These are phyloP conservation scores for Rugonectria rugulosa DNA, from an alignment of 2,329 filamentous ascomycete species.

Conservation along the genomic window DNA sequence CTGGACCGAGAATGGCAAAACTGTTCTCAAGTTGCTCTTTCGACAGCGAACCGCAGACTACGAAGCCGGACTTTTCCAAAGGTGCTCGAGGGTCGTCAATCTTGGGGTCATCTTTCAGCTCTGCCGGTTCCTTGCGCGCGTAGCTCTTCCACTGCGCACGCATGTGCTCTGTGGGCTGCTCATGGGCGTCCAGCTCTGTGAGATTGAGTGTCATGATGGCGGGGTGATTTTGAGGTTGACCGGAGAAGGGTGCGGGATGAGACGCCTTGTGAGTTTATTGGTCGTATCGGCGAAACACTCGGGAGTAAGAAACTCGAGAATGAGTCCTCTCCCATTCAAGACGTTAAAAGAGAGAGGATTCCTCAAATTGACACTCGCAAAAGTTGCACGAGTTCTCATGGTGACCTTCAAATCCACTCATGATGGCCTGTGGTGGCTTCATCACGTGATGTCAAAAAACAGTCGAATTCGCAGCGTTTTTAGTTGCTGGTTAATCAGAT, in stretches of 20 bases:
- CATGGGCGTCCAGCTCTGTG: slow-evolving; percentile 73
- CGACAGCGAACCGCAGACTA: slow-evolving; percentile 53
- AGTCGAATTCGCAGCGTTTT: neutral
- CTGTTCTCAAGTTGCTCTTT: slow-evolving; percentile 51
- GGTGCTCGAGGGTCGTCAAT: slow-evolving; percentile 62
- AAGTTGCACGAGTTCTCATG: neutral
- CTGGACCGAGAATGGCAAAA: slow-evolving; percentile 51
- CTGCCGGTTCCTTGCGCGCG: slow-evolving; percentile 64
- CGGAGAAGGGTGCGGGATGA: too few relatives aligned
- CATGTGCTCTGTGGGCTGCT: slow-evolving; percentile 76
- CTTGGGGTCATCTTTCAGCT: slow-evolving; percentile 60
- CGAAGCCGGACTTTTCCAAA: slow-evolving; percentile 53
- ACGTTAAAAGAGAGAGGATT: too few relatives aligned
- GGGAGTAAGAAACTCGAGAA: too few relatives aligned
- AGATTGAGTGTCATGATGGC: slow-evolving; percentile 38
- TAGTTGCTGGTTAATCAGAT: neutral
- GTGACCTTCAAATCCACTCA: slow-evolving; percentile 18
- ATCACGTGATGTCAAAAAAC: slow-evolving; percentile 11
- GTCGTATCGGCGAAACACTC: too few relatives aligned
- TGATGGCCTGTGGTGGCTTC: slow-evolving; percentile 9
- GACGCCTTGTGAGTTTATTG: too few relatives aligned
- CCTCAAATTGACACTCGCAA: neutral
- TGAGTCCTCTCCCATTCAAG: too few relatives aligned
- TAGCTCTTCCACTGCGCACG: slow-evolving; percentile 78
- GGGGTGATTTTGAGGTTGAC: neutral